Evolutionary conservation across 352 stramenopile species (phyloP).

Genomic region (Phytophthora litchii): DNA sequence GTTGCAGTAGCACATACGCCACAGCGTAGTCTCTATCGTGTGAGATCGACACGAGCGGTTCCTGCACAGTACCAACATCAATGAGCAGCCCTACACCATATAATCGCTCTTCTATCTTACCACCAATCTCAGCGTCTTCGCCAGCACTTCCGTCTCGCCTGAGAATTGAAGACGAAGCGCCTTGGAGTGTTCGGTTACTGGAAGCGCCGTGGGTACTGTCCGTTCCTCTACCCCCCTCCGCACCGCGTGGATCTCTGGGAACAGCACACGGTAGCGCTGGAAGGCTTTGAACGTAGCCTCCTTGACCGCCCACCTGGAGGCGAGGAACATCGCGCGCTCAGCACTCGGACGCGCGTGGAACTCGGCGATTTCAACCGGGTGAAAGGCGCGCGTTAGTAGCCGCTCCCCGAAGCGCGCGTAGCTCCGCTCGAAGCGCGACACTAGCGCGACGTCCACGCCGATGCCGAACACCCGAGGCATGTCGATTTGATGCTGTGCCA

Average conservation of each 20-base stretch:
- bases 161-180: conserved; percentile 62
- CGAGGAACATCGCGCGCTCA: conserved; percentile 61
- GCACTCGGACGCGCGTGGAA: conserved; percentile 47
- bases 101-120: conserved; percentile 24
- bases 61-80: conserved; percentile 30
- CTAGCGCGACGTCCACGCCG: conserved; percentile 72
- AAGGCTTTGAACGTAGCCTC: conserved; percentile 88
- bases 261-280: conserved; percentile 75
- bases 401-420: conserved; percentile 66
- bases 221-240: conserved; percentile 3
- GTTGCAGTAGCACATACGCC: conserved; percentile 78
- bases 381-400: conserved; percentile 66
- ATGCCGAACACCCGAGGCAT: conserved; percentile 61
- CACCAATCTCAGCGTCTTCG: conserved; percentile 54
- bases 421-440: conserved; percentile 58
- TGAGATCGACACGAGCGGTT: conserved; percentile 73
- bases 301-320: conserved; percentile 84
- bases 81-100: not conserved
- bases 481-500: not conserved
- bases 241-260: conserved; percentile 68
- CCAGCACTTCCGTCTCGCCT: conserved; percentile 59
- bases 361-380: conserved; percentile 69
- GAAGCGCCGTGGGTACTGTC: conserved; percentile 32
- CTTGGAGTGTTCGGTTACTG: conserved; percentile 38
- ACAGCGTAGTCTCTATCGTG: conserved; percentile 86